Percentiles rank a stretch among this genome's conserved stretches.
phyloP scores from a whole-genome alignment of 352 stramenopile genomes.

The Phytophthora litchii region DNA sequence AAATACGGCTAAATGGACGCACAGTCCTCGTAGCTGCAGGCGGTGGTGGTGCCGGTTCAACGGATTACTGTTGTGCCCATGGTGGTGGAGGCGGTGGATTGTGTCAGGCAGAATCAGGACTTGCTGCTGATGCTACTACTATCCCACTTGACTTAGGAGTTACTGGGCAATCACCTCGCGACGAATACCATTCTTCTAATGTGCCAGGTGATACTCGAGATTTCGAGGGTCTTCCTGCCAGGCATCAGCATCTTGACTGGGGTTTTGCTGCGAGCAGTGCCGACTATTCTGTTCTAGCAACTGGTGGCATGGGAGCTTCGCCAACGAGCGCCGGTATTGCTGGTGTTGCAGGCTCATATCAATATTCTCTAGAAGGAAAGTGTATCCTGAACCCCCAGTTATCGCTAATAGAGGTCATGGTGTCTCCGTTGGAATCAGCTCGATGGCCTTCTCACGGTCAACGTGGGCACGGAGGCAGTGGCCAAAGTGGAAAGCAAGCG shows the following conservation, averaged over 20 bases:
- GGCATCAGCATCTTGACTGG: slow-evolving; percentile 60
- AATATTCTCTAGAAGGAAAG: slow-evolving; percentile 47
- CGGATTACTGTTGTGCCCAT: slow-evolving; percentile 80
- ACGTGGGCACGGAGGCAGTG: slow-evolving; percentile 50
- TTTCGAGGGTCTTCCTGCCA: slow-evolving; percentile 44
- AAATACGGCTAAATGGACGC: slow-evolving; percentile 50
- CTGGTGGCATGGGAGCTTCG: slow-evolving; percentile 47
- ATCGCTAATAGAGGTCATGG: slow-evolving; percentile 39
- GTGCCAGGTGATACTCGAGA: slow-evolving; percentile 55
- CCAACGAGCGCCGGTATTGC: slow-evolving; percentile 30
- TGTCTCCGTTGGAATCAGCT: slow-evolving; percentile 29
- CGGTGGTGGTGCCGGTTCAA: slow-evolving; percentile 70
- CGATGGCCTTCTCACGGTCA: slow-evolving; percentile 48
- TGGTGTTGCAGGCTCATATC: slow-evolving; percentile 53
- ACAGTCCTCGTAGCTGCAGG: slow-evolving; percentile 70
- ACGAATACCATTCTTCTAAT: slow-evolving; percentile 70
- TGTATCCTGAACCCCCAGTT: slow-evolving; percentile 38
- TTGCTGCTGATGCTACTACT: slow-evolving; percentile 36
- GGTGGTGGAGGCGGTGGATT: slow-evolving; percentile 66
- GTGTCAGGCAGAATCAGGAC: slow-evolving; percentile 46
- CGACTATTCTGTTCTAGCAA: slow-evolving; percentile 65
- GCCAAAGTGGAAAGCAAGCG: slow-evolving; percentile 75
- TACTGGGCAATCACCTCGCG: slow-evolving; percentile 29
- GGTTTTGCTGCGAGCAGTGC: slow-evolving; percentile 48
- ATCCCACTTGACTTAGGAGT: slow-evolving; percentile 51